phyloP scores from a whole-genome alignment of 805 yeast genomes.

The Cyberlindnera lachancei region DNA sequence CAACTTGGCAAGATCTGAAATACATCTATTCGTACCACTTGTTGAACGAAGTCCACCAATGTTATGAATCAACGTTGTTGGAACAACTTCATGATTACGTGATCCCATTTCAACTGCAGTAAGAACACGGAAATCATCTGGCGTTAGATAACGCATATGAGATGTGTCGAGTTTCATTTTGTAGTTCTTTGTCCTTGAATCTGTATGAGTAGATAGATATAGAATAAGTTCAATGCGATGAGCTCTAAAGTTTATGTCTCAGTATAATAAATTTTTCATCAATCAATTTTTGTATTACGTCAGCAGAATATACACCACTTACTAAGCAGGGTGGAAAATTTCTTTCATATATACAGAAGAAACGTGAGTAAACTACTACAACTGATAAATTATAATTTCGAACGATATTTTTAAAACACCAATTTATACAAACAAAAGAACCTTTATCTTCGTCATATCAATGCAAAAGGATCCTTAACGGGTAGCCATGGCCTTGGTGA shows the following conservation, averaged over 20 bases:
- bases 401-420: conserved; percentile 4
- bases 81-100: conserved; percentile 90
- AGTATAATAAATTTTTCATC: conserved; percentile 1
- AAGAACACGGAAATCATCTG: conserved; percentile 85
- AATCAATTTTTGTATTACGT: not conserved
- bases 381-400: conserved; percentile 1
- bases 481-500: conserved; percentile 98
- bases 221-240: no score
- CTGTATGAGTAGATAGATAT: not conserved
- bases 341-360: not conserved
- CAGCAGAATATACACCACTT: no score
- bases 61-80: conserved; percentile 75
- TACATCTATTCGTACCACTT: conserved; percentile 69
- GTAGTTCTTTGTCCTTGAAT: not conserved
- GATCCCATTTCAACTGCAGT: conserved; percentile 89
- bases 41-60: conserved; percentile 70
- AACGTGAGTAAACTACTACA: not conserved
- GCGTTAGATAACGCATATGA: conserved; percentile 87
- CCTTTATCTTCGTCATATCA: conserved; percentile 9
- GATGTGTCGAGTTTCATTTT: conserved; percentile 87
- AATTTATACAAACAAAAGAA: conserved; percentile 8
- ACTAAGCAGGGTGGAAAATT: no score
- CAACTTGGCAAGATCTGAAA: conserved; percentile 81
- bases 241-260: not conserved
- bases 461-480: conserved; percentile 54